Percentiles rank a stretch among this genome's conserved stretches.
These are phyloP conservation scores for Chytriomyces sp. DNA, from an alignment of 192 early-diverging fungal genomes.

Conservation along the genomic window DNA sequence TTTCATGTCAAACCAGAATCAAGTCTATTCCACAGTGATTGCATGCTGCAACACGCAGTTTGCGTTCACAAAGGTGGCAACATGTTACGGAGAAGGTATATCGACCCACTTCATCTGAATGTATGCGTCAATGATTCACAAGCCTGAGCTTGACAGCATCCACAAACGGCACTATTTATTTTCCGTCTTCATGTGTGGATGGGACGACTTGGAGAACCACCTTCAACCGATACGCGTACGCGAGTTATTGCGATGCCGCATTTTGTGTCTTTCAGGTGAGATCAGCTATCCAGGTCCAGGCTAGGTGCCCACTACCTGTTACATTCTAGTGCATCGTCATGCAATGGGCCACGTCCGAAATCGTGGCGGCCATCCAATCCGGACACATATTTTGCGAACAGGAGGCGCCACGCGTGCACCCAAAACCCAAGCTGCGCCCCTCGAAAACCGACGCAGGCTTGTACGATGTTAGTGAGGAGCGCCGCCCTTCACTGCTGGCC, in stretches of 20 bases:
- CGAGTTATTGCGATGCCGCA: neutral
- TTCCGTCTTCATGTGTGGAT: neutral
- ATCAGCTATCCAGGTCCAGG: neutral
- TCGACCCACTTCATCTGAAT: no score
- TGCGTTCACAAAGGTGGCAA: neutral
- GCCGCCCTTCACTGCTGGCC: no score
- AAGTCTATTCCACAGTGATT: neutral
- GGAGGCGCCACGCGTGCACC: neutral
- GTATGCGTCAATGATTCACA: neutral
- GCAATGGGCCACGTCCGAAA: constrained; percentile 16
- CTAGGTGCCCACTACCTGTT: neutral
- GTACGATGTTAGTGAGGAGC: no score
- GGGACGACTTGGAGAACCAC: neutral
- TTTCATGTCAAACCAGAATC: neutral
- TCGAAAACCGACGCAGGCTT: no score
- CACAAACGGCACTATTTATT: constrained; percentile 5
- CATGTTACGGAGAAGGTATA: constrained; percentile 5
- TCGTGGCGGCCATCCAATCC: neutral
- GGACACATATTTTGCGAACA: neutral
- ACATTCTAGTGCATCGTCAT: neutral
- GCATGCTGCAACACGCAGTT: constrained; percentile 10
- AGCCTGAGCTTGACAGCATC: neutral
- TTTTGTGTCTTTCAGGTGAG: constrained; percentile 28
- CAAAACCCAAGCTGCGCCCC: no score
- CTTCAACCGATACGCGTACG: neutral